These are phyloP conservation scores for Entamoeba nuttalli DNA, from an alignment of 208 protist genomes.

Conservation along the genomic window DNA sequence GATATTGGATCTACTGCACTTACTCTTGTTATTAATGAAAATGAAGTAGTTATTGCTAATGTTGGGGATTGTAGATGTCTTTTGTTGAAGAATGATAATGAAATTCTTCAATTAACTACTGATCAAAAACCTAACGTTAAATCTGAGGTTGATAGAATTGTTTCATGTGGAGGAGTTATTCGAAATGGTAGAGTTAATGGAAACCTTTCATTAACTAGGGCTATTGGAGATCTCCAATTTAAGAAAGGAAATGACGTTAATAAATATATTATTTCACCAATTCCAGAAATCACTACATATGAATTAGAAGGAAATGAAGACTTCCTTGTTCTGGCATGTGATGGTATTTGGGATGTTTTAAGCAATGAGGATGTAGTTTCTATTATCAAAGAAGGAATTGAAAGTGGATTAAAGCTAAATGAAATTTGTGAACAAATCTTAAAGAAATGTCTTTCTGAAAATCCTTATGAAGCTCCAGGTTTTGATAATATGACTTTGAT, in stretches of 20 bases:
- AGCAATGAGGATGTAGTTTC: neutral
- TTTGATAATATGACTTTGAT: neutral
- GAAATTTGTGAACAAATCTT: neutral
- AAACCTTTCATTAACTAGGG: neutral
- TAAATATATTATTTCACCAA: constrained; percentile 17
- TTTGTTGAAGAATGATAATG: neutral
- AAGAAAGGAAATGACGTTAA: constrained; percentile 27
- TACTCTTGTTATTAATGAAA: neutral
- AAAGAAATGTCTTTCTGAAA: neutral
- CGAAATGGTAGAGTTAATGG: constrained; percentile 7
- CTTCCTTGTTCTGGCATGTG: constrained; percentile 6
- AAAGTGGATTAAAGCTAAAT: neutral
- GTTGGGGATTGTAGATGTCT: neutral
- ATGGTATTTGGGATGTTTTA: constrained; percentile 20
- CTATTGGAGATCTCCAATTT: neutral
- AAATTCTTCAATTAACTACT: neutral
- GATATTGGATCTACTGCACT: neutral
- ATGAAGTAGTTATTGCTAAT: neutral
- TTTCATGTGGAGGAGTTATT: neutral
- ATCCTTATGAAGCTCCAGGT: neutral
- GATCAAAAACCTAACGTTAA: constrained; percentile 1
- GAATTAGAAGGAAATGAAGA: neutral
- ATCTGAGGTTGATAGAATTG: neutral
- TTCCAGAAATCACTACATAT: neutral
- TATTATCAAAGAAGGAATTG: neutral